Base-by-base conservation (phyloP, 192 early-diverging fungal species). In the Chytriomyces sp. region DNA sequence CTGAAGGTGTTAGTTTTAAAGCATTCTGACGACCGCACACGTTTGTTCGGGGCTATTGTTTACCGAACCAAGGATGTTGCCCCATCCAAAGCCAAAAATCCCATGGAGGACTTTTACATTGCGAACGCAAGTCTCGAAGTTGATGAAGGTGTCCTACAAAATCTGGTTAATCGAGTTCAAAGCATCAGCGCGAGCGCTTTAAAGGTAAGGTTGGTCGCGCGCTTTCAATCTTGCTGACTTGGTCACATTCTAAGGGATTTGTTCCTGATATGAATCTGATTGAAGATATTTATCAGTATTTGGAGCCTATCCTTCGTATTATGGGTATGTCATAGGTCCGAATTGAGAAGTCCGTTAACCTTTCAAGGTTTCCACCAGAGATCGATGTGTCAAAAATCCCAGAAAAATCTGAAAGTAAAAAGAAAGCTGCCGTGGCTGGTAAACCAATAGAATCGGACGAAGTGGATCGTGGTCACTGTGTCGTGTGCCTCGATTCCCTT, bases 21-120 rank as follows among this genome's bases (percentile, higher is more conserved):
- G 6, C 68, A 70, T 39, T 70, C 68, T 8, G 25, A 5, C 8
- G 56, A 70, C 54, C 34, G 32, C 28, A 25, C n/a, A 4, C 34
- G 53, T 32, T 10, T 70, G 26, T 70, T 70, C 59, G 53, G 36
- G 12, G 19, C 49, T 28, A 0, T 68, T 0, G 6, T 68, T 44
- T 54, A 33, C 17, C 41, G 65, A 68, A 55, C 36, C 34, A 68
- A 68, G 31, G 65, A 68, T 57, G 10, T 7, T 14, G 8, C 7
- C 56, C 7, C 7, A 57, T 49, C 44, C 2, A 70, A 70, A 59
- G 57, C 68, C 0, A 70, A 70, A 39, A 26, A 8, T 26, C 68
- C 68, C 1, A 28, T 59, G 4, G 68, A 70, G n/a, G 68, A 70
- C 56, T 70, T 70, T 70, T 10, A 22, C 38, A 59, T 70, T 22